Evolutionary conservation across 257 asterid genomes (phyloP), one percentile per base, ranked within the genome.

Genomic region (Solanum acaule): DNA sequence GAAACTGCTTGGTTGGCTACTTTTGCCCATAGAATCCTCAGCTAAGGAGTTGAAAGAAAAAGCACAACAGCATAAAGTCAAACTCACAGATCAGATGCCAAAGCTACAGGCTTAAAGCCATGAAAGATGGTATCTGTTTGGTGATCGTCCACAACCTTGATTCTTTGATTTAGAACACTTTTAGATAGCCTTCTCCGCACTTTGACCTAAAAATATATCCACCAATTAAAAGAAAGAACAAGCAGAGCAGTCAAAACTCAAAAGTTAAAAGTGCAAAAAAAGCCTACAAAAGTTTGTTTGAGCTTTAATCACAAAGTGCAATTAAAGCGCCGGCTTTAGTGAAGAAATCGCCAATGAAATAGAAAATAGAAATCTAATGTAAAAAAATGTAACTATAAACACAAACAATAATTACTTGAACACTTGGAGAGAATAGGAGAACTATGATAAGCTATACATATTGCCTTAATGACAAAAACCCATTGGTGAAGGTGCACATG

Each of bases 31-130:
- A 46, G 68, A 81, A 81, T 46, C 68, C 59, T 46, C 86, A 46
- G 86, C 25, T 46, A 86, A 82, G 78, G 79, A 89, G 85, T 37
- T 27, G 49, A 86, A 91, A 56, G 70, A 67, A 75, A 72, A 23
- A 46, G 65, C 13, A 76, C 29, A 35, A 90, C 25, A n/a, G n/a
- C n/a, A n/a, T n/a, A 46, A 81, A 81, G 38, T 46, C 34, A 81
- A 79, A 92, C 98, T 92, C 91, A 96, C 96, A 93, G 89, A 83
- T 91, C 95, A 81, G 94, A 94, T 65, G 97, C 90, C 49, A 95
- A 93, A 91, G 97, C 98, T 34, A 93, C 91, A 29, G 99, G 96
- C 90, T 92, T 94, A 88, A 94, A 93, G 89, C 94, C 93, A 83
- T 90, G 95, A 90, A 95, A 94, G 34, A 96, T 95, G n/a, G 84